Base-by-base conservation (phyloP, 2,329 filamentous ascomycete genomes). In the Sporothrix phasma region DNA sequence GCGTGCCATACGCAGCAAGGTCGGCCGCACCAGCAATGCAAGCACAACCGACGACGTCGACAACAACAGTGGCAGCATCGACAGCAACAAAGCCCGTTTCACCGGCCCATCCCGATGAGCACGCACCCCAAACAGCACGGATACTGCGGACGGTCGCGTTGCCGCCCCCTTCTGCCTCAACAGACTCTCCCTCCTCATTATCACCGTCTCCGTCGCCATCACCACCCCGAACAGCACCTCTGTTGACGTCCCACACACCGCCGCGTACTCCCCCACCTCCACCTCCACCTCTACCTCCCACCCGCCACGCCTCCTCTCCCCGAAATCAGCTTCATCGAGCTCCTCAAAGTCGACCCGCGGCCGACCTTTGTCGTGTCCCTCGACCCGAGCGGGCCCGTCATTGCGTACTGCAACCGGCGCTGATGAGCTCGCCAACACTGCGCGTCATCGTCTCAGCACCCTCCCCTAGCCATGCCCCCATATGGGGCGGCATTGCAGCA, bases 271-370 rank as follows among this genome's bases (percentile, higher is more conserved):
- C 41, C 5, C n/a, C 15, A 15, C 19, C 19, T 8, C 34, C 51
- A 11, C 51, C 31, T 24, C 58, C 37, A 2, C 46, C 15, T 8
- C 19, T 34, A 19, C 19, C n/a, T 47, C 61, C 34, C 46, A 26
- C 6, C 13, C 49, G 11, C 5, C 46, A 6, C 24, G 26, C 29
- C 31, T 15, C 51, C 67, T 3, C 58, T 68, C 8, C 45, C 53
- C 34, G 15, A 15, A 60, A 64, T 72, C 65, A 71, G 71, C 69
- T 69, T 76, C 65, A 67, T 75, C 69, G 75, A 77, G 64, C 68
- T 78, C 45, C 72, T 78, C 66, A 72, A 76, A 62, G 71, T 69
- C 63, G 76, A 78, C 65, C 72, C 73, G 29, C 71, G 76, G 26
- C 75, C 76, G 7, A 71, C 75, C 13, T 73, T 75, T 45, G 70